Evolutionary conservation across 176 grass and related monocot genomes (phyloP), one percentile per base, ranked within the genome.

Genomic region (Bolboschoenus planiculmis): DNA sequence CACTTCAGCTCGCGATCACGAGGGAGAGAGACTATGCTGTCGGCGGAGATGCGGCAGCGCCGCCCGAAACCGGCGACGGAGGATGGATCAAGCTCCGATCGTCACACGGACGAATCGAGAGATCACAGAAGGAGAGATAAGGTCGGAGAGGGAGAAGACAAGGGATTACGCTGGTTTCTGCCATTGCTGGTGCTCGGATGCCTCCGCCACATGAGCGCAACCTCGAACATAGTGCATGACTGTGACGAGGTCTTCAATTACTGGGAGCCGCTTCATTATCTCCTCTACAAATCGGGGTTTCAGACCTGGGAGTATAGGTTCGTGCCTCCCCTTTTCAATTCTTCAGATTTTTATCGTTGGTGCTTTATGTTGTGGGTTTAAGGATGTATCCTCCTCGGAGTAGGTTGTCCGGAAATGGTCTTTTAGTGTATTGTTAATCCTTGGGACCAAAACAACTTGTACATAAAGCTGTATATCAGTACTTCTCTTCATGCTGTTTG

Each of bases 201-300:
- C 8, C 86, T 99, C 68, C 92, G 96, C 37, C 78, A 99, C 89
- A 95, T 93, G 92, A 99, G 96, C 87, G 89, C 96, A 21, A 88
- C 91, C 68, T 99, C 96, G 64, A 99, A 99, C 87, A 93, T 99
- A 84, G 88, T 99, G 82, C 96, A 99, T n/a, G 96, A 99, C 84
- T 99, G 96, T 88, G 96, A 99, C 83, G 96, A 99, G 92, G 96
- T 99, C 54, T 99, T 99, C 84, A 99, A 99, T 83, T 99, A 99
- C 89, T 99, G 96, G 96, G 96, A 99, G 87, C 96, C 96, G 34
- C 92, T 95, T 44, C 96, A 99, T 81, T 93, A 90, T 86, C 82
- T 99, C 79, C 85, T 95, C 80, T 99, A 99, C 89, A 89, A 92
- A 61, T 99, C 91, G 36, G 96, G 96, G 35, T 99, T 99, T 81